Base-by-base conservation (phyloP, 2,329 filamentous ascomycete species). In the Basipetospora sp. region DNA sequence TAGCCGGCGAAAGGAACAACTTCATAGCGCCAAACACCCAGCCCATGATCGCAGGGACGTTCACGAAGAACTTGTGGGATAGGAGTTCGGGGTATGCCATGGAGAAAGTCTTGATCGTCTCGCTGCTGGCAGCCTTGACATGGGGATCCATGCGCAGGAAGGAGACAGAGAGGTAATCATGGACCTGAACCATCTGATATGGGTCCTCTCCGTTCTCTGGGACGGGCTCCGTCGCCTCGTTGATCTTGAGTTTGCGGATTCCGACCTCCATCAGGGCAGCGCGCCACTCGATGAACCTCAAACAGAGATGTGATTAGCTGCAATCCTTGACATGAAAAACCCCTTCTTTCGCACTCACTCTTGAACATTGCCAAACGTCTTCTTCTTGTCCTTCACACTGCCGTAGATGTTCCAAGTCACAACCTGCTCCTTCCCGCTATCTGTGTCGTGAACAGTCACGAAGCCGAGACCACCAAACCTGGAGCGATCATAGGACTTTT, bases 381-480 rank as follows among this genome's bases (percentile, higher is more conserved):
- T 73, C 43, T 85, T 75, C 48, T 80, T 74, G 48, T 84, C 72
- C 67, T 90, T 90, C 44, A 87, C 82, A 27, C 75, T 57, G 11
- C 87, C 87, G 53, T 96, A 94, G 51, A 94, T 77, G 56, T 94
- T 94, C 80, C 87, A 94, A 2, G 83, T 90, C 34, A 87, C 77
- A 40, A 94, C 53, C 14, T 49, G 68, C 54, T 78, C 73, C 49
- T 73, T 64, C 42, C 61, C 58, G 18, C 62, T 63, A 1, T 66
- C 65, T 26, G 67, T 65, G 38, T 67, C 60, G 47, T 90, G 76
- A n/a, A 67, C 67, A 1, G 84, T 84, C 36, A 94, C 71, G 53
- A 81, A 94, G 28, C 87, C 88, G 41, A 94, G 58, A 2, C 77
- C 77, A 6, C 66, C 73, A 49, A 90, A 94, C 59, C 83, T 87